A percentile compares a stretch with the other conserved stretches of the same genome.
Evolutionary conservation across 2,329 filamentous ascomycete species (phyloP).

Genomic region (Fusarium verticillioides): DNA sequence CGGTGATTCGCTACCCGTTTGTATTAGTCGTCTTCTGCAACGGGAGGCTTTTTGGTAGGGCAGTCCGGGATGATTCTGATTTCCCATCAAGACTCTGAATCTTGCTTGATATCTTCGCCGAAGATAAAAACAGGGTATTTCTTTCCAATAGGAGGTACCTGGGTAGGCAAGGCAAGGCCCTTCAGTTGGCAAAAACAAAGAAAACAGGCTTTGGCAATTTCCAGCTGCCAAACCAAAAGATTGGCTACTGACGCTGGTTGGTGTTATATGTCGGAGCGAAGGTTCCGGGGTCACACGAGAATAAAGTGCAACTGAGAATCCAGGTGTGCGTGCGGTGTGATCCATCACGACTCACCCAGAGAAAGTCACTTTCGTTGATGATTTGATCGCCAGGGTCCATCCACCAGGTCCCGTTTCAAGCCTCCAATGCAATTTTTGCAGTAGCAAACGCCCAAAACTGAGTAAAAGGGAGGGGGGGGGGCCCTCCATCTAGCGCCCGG

Average conservation of each 20-base stretch:
- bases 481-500: too few relatives aligned
- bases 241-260: not conserved
- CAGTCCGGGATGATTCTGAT: conserved; percentile 9
- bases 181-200: not conserved
- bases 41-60: conserved; percentile 13
- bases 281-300: conserved; percentile 15
- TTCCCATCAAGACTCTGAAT: conserved; percentile 25
- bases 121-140: conserved; percentile 7
- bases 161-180: not conserved
- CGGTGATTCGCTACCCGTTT: not conserved
- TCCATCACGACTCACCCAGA: not conserved
- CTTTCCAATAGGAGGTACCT: not conserved
- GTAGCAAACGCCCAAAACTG: not conserved
- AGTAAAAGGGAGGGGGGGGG: not conserved
- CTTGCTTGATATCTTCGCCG: conserved; percentile 11
- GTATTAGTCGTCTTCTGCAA: conserved; percentile 17
- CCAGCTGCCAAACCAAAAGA: not conserved
- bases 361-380: conserved; percentile 11
- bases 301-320: not conserved
- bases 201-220: conserved; percentile 6
- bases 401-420: not conserved
- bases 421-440: conserved; percentile 4
- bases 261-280: conserved; percentile 24
- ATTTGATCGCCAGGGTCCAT: conserved; percentile 42
- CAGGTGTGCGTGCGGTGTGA: conserved; percentile 7